Conservation (phyloP, 306 rosid species). For the Cucumis cinereus region DNA sequence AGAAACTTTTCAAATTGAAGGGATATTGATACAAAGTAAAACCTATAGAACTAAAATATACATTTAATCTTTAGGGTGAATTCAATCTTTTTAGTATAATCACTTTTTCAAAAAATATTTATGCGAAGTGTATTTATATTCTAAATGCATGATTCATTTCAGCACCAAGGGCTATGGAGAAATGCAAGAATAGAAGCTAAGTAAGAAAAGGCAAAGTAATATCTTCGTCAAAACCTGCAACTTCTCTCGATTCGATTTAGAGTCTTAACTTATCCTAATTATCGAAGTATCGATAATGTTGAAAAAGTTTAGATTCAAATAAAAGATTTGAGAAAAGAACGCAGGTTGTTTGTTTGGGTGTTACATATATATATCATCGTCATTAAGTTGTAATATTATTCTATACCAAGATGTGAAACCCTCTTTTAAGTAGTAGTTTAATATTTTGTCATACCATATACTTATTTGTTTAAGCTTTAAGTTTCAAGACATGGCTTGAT, state of each 20-base stretch:
- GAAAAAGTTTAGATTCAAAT: slow-evolving; percentile 6
- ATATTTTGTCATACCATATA: slow-evolving; percentile 23
- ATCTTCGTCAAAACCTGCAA: slow-evolving; percentile 16
- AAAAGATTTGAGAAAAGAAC: background rate
- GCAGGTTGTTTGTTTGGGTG: background rate
- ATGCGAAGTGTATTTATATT: too few species aligned
- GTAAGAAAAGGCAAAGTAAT: background rate
- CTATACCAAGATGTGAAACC: slow-evolving; percentile 13
- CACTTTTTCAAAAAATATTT: background rate
- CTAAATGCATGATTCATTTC: slow-evolving; percentile 4
- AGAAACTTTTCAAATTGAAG: too few species aligned
- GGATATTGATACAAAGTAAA: too few species aligned
- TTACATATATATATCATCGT: background rate
- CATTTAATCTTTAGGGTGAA: background rate
- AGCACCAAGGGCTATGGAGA: slow-evolving; percentile 96
- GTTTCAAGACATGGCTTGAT: background rate
- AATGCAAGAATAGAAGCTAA: slow-evolving; percentile 76
- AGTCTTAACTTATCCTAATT: background rate
- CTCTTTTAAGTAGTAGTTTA: background rate
- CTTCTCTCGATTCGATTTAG: slow-evolving; percentile 20
- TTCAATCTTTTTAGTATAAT: background rate
- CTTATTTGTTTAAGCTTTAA: slow-evolving; percentile 12
- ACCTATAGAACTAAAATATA: too few species aligned
- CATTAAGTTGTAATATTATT: background rate
- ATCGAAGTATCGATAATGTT: slow-evolving; percentile 22